Conservation (phyloP, 331 rosid genomes). For the Prunus yedoensis region DNA sequence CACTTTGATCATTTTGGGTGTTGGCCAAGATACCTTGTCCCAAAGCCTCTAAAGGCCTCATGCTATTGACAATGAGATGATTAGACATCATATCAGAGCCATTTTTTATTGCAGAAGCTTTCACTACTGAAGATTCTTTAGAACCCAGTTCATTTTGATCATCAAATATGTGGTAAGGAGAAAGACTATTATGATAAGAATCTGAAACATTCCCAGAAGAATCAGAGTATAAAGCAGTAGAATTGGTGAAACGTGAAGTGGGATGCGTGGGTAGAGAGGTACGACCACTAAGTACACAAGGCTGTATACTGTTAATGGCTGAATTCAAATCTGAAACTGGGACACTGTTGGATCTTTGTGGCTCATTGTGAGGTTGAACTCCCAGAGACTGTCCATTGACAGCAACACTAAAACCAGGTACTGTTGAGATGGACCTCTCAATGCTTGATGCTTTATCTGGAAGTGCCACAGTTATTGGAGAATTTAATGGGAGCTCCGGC, state of each 20-base stretch:
- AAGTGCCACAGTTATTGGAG: conserved; percentile 72
- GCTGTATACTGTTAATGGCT: conserved; percentile 30
- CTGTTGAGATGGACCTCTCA: conserved; percentile 88
- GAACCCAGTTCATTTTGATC: conserved; percentile 34
- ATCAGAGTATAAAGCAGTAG: conserved; percentile 41
- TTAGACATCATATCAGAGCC: conserved; percentile 29
- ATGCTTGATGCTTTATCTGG: conserved; percentile 61
- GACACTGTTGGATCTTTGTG: conserved; percentile 53
- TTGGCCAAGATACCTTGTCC: conserved; percentile 34
- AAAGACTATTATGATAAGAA: conserved; percentile 30
- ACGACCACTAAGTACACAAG: conserved; percentile 39
- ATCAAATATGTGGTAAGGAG: conserved; percentile 23
- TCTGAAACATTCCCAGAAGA: conserved; percentile 44
- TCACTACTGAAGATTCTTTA: conserved; percentile 29
- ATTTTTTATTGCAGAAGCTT: conserved; percentile 35
- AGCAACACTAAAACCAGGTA: conserved; percentile 58
- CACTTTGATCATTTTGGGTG: conserved; percentile 35
- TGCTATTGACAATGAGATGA: conserved; percentile 33
- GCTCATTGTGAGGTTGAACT: conserved; percentile 39
- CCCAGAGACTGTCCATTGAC: conserved; percentile 43
- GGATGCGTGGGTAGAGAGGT: conserved; percentile 38
- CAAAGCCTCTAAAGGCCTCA: conserved; percentile 33
- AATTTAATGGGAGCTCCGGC: conserved; percentile 81
- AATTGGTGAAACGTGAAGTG: conserved; percentile 35
- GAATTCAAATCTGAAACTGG: conserved; percentile 49